Conservation (phyloP, 1,139 yeast genomes). For the Zygoascus meyerae region DNA sequence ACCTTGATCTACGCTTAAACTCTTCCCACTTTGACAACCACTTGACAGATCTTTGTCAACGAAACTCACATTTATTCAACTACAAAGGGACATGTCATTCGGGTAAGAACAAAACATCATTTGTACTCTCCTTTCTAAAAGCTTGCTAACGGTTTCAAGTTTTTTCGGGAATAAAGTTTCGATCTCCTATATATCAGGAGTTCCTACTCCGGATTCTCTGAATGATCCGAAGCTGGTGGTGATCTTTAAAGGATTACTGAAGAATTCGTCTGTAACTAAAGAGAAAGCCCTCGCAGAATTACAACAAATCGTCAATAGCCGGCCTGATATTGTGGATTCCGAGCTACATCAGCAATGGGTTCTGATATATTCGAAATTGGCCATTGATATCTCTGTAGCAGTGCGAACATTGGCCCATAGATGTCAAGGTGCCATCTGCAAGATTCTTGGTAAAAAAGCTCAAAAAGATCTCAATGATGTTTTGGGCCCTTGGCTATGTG, state of each 20-base stretch:
- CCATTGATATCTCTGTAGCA: conserved; percentile 61
- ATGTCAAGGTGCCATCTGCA: conserved; percentile 52
- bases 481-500: conserved; percentile 68
- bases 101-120: conserved; percentile 2
- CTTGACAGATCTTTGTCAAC: too few relatives aligned
- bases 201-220: conserved; percentile 65
- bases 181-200: conserved; percentile 67
- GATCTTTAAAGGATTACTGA: conserved; percentile 65
- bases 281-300: conserved; percentile 72
- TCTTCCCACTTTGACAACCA: too few relatives aligned
- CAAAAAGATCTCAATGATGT: conserved; percentile 64
- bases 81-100: background rate
- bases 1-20: too few relatives aligned
- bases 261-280: conserved; percentile 76
- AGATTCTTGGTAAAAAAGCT: conserved; percentile 50
- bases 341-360: conserved; percentile 67
- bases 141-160: background rate
- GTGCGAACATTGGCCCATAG: conserved; percentile 61
- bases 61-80: too few relatives aligned
- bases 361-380: conserved; percentile 72
- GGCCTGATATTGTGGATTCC: conserved; percentile 26
- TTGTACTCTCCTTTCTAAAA: background rate
- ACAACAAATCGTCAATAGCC: conserved; percentile 23
- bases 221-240: conserved; percentile 54
- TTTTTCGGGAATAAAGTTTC: conserved; percentile 58